phyloP scores from a whole-genome alignment of 1,284 basidiomycete genomes.

The Marasmius tenuissimus region DNA sequence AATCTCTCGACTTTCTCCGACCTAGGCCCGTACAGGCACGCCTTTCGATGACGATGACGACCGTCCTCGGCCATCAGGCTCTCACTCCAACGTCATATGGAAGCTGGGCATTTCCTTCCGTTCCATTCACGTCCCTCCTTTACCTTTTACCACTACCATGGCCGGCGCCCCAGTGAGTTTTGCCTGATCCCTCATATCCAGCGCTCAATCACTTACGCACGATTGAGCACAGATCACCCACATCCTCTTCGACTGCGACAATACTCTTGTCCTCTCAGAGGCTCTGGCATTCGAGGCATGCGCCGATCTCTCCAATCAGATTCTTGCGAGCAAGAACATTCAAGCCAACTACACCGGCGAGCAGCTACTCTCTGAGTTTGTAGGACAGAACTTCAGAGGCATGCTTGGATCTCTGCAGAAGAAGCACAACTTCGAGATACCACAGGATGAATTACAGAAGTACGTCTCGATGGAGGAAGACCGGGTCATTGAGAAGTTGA shows the following conservation, averaged over 20 bases:
- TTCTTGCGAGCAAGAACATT: constrained; percentile 18
- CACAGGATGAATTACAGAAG: constrained; percentile 16
- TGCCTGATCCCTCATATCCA: background rate
- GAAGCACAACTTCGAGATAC: constrained; percentile 19
- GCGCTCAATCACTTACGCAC: background rate
- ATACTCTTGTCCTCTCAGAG: constrained; percentile 27
- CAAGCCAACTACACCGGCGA: constrained; percentile 23
- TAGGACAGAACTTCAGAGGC: constrained; percentile 29
- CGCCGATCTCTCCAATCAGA: constrained; percentile 24
- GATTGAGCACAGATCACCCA: constrained; percentile 18
- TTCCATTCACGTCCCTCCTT: background rate
- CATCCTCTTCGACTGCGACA: constrained; percentile 28
- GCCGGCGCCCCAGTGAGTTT: background rate
- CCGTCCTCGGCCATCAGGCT: too few species aligned
- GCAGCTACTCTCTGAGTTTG: constrained; percentile 23
- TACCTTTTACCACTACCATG: background rate
- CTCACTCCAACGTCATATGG: too few species aligned
- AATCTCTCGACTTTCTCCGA: background rate
- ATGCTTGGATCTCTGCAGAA: constrained; percentile 24
- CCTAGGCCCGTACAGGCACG: background rate
- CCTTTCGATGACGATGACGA: too few species aligned
- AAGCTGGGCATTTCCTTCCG: too few species aligned
- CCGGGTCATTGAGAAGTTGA: constrained; percentile 22
- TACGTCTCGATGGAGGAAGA: constrained; percentile 25
- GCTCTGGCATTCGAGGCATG: constrained; percentile 25